Base-by-base conservation (phyloP, 2,329 filamentous ascomycete genomes). In the Neurospora crassa region DNA sequence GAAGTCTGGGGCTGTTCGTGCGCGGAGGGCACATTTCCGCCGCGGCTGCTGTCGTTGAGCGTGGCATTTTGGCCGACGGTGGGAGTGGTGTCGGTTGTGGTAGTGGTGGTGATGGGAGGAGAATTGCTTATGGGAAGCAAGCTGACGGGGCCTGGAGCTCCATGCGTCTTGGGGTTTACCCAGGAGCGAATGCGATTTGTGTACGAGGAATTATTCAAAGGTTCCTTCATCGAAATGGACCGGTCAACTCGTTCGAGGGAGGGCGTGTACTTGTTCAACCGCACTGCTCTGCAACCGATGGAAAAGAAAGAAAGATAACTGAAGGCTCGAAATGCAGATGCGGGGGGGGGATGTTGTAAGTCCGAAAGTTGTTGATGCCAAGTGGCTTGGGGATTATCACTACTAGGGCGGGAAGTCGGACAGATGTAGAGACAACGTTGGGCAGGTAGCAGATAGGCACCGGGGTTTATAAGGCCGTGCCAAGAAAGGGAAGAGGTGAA, bases 141-240 rank as follows among this genome's bases (percentile, higher is more conserved):
- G 78, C 78, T 78, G 78, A 78, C 78, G 78, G 79, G 78, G 78
- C 81, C 79, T 80, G 75, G 78, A 81, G 79, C 81, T 84, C 85
- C 86, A 87, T 88, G 82, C 83, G 86, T 82, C 82, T 83, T 82
- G 81, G 83, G 80, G 80, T 79, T 79, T 82, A 84, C 82, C 86
- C 83, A 84, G 81, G 85, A 86, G 83, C 83, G 83, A 82, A 84
- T 83, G 83, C 83, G 83, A 84, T 87, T 83, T 87, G 83, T 83
- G 80, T 83, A 82, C 80, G 84, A 83, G 78, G 83, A 80, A 75
- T 85, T 83, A 81, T 85, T 80, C 76, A 83, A 87, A 82, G 82
- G 81, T 85, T 88, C 82, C 86, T 87, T 89, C 87, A 89, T 89
- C 87, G 87, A 89, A 83, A 67, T 70, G 7, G 42, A 63, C 53